Evolutionary conservation across 805 yeast genomes (phyloP).

Genomic region (Teunomyces atbi): DNA sequence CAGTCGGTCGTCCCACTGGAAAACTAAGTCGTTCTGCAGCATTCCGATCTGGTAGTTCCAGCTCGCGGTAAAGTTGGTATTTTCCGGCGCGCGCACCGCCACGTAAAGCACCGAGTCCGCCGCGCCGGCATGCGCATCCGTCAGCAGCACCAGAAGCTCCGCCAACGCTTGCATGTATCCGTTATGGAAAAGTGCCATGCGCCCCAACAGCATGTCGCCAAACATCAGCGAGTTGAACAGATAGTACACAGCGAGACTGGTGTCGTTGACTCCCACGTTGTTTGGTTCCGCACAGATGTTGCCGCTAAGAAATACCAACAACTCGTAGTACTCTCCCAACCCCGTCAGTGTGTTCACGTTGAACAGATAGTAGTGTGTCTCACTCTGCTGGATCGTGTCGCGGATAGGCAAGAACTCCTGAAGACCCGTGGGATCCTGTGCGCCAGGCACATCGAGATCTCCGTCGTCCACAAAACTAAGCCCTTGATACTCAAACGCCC

Average conservation of each 20-base stretch:
- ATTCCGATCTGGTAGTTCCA: slow-evolving; percentile 71
- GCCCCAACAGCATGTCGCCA: slow-evolving; percentile 23
- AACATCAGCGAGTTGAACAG: slow-evolving; percentile 39
- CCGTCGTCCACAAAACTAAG: neutral
- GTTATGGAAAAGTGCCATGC: slow-evolving; percentile 26
- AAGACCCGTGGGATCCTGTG: slow-evolving; percentile 22
- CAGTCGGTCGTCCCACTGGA: slow-evolving; percentile 64
- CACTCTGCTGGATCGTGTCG: slow-evolving; percentile 34
- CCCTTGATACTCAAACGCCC: neutral
- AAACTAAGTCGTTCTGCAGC: slow-evolving; percentile 59
- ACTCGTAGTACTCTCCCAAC: slow-evolving; percentile 44
- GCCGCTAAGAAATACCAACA: slow-evolving; percentile 50
- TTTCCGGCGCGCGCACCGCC: slow-evolving; percentile 42
- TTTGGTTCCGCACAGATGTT: slow-evolving; percentile 41
- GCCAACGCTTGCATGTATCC: slow-evolving; percentile 43
- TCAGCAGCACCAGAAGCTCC: slow-evolving; percentile 24
- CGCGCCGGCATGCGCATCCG: slow-evolving; percentile 1
- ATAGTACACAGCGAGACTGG: slow-evolving; percentile 36
- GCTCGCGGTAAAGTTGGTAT: slow-evolving; percentile 28
- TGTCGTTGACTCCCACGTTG: slow-evolving; percentile 19
- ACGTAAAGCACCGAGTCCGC: slow-evolving; percentile 27
- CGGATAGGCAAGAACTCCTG: slow-evolving; percentile 37
- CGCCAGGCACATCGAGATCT: neutral
- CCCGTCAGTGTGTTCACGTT: slow-evolving; percentile 45
- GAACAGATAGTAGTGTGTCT: slow-evolving; percentile 43